Base-by-base conservation (phyloP, 2,329 filamentous ascomycete genomes). In the Cladophialophora bantiana region DNA sequence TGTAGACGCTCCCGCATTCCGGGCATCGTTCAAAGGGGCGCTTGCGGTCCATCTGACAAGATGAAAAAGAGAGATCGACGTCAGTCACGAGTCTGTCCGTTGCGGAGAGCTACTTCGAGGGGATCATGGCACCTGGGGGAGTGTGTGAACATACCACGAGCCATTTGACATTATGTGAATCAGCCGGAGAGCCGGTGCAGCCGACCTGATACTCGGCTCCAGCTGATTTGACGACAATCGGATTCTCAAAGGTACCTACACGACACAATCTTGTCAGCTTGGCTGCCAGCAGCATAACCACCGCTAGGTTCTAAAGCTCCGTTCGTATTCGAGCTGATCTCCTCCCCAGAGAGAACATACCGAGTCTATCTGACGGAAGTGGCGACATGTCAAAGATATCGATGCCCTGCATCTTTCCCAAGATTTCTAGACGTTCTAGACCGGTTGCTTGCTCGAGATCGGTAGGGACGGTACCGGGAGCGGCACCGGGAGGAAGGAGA, bases 351-450 rank as follows among this genome's bases (percentile, higher is more conserved):
- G 45, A 18, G 26, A 65, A 77, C 84, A 72, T 85, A 92, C 94
- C 94, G 82, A 87, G 88, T 78, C 95, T 90, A 80, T 91, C 95
- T 71, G 94, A 86, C 80, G 98, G 95, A 75, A 99, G 88, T 71
- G 95, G 95, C 82, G 89, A 90, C 95, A 98, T 97, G 84, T 99
- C 94, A 85, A 99, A 99, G 79, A 98, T 86, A 79, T 99, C 95
- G 76, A 97, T 85, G 73, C 95, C 94, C 86, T 98, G 93, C 91
- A 98, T 97, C 89, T 99, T 99, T 83, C 95, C 95, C 80, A 99
- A 86, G 77, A 99, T 95, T 84, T 99, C 95, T 75, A 99, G 88
- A 88, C 95, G 94, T 86, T 99, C 95, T 68, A 98, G 87, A 91
- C 95, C 95, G 75, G 95, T 98, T 68, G 95, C 84, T 82, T 99